phyloP scores from a whole-genome alignment of 192 early-diverging fungal species.

The Podila horticola region DNA sequence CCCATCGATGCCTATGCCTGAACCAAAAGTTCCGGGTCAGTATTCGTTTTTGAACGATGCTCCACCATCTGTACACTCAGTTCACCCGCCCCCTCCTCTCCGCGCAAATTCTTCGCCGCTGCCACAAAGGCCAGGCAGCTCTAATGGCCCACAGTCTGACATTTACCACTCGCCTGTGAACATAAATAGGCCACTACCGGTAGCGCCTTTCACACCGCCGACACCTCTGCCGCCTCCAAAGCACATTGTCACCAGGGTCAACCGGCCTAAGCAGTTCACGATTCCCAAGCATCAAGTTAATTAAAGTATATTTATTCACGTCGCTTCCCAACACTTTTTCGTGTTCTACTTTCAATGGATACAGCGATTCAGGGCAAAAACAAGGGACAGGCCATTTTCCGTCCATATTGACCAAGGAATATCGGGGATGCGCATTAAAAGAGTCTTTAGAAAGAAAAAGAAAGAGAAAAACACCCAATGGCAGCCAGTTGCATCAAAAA shows the following conservation, averaged over 20 bases:
- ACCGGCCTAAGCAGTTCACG: slow-evolving; percentile 33
- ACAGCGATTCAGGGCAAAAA: too few species aligned
- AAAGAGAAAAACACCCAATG: too few species aligned
- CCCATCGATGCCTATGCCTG: neutral
- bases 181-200: slow-evolving; percentile 13
- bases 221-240: slow-evolving; percentile 32
- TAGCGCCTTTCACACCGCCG: neutral
- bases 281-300: neutral
- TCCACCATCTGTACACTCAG: neutral
- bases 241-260: slow-evolving; percentile 32
- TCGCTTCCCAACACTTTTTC: too few species aligned
- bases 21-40: neutral
- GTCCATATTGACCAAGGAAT: too few species aligned
- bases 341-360: too few species aligned
- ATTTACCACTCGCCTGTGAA: slow-evolving; percentile 10
- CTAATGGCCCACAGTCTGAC: neutral
- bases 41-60: slow-evolving; percentile 1
- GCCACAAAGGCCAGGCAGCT: neutral
- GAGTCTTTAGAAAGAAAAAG: too few species aligned
- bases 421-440: too few species aligned
- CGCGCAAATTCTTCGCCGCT: slow-evolving; percentile 12
- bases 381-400: too few species aligned
- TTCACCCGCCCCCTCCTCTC: slow-evolving; percentile 7
- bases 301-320: neutral
- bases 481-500: too few species aligned